Percentiles rank a stretch among this genome's conserved stretches.
Conservation (phyloP, 768 basidiomycete genomes). For the Hericium erinaceus region DNA sequence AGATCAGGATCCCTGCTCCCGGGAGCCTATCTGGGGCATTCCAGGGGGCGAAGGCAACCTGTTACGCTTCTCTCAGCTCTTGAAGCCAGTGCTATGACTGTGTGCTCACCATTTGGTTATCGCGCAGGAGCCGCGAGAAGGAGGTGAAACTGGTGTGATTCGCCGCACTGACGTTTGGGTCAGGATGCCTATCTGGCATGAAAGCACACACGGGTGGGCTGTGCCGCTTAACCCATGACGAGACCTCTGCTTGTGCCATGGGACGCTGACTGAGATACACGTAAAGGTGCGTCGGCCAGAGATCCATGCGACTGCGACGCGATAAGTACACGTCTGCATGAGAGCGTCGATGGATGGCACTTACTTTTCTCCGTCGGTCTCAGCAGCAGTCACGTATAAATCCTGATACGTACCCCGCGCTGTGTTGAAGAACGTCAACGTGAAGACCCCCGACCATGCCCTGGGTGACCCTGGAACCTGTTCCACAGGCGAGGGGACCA, state of each 20-base stretch:
- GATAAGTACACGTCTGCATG: not conserved
- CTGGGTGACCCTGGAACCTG: slow-evolving; percentile 29
- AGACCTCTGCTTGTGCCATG: slow-evolving; percentile 36
- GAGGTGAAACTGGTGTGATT: slow-evolving; percentile 48
- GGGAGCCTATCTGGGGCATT: slow-evolving; percentile 4
- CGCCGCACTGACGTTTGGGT: slow-evolving; percentile 36
- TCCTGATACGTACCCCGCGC: slow-evolving; percentile 37
- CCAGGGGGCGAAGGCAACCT: slow-evolving; percentile 13
- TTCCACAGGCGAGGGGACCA: slow-evolving; percentile 45
- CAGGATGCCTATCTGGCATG: slow-evolving; percentile 50
- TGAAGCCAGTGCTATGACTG: not conserved
- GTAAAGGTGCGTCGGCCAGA: slow-evolving; percentile 44
- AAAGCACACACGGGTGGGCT: slow-evolving; percentile 46
- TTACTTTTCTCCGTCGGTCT: slow-evolving; percentile 64
- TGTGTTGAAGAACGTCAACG: slow-evolving; percentile 39
- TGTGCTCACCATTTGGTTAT: slow-evolving; percentile 41
- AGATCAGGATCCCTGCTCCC: slow-evolving; percentile 13
- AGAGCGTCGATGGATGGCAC: slow-evolving; percentile 9
- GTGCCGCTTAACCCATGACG: slow-evolving; percentile 41
- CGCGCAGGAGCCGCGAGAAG: slow-evolving; percentile 41
- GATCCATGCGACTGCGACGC: slow-evolving; percentile 35
- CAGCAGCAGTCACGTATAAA: slow-evolving; percentile 52
- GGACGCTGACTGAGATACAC: slow-evolving; percentile 32
- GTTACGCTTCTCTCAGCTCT: not conserved
- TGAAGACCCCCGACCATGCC: slow-evolving; percentile 52